A percentile compares a stretch with the other conserved stretches of the same genome.
phyloP scores from a whole-genome alignment of 208 protist species.

The Wallacemonas sp. region DNA sequence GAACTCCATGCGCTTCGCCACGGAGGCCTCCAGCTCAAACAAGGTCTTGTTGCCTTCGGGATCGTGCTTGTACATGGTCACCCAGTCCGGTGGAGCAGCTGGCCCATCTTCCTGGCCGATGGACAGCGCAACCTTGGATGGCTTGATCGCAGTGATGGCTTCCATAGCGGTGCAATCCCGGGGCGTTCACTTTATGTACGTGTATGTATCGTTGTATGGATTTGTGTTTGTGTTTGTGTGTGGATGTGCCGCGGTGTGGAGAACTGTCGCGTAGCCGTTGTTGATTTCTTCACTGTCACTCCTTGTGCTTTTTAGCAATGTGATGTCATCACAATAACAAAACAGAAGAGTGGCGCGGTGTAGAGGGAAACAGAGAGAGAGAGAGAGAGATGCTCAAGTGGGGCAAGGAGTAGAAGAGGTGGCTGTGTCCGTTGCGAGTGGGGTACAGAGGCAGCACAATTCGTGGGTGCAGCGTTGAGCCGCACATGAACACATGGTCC shows the following conservation, averaged over 20 bases:
- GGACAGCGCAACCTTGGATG: slow-evolving; percentile 12
- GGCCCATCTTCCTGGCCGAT: slow-evolving; percentile 10
- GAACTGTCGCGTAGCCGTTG: no score
- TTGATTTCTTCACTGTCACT: background rate
- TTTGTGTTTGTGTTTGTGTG: slow-evolving; percentile 1
- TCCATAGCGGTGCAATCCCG: slow-evolving; percentile 31
- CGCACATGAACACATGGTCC: no score
- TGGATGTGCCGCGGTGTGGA: background rate
- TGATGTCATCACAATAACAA: no score
- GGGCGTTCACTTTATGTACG: background rate
- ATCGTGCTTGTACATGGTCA: slow-evolving; percentile 69
- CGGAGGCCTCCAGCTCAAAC: slow-evolving; percentile 81
- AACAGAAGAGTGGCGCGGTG: no score
- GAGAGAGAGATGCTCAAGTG: no score
- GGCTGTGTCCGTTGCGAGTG: no score
- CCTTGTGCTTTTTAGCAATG: no score
- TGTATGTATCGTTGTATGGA: background rate
- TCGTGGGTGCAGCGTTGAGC: no score
- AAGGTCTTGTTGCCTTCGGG: slow-evolving; percentile 69
- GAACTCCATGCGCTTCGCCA: slow-evolving; percentile 90
- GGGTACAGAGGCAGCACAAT: no score
- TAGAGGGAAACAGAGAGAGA: no score
- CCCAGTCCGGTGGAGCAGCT: slow-evolving; percentile 48
- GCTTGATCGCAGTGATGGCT: slow-evolving; percentile 26
- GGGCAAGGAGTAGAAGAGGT: no score